phyloP scores from a whole-genome alignment of 2,329 filamentous ascomycete genomes.

The Penicillium sp. region DNA sequence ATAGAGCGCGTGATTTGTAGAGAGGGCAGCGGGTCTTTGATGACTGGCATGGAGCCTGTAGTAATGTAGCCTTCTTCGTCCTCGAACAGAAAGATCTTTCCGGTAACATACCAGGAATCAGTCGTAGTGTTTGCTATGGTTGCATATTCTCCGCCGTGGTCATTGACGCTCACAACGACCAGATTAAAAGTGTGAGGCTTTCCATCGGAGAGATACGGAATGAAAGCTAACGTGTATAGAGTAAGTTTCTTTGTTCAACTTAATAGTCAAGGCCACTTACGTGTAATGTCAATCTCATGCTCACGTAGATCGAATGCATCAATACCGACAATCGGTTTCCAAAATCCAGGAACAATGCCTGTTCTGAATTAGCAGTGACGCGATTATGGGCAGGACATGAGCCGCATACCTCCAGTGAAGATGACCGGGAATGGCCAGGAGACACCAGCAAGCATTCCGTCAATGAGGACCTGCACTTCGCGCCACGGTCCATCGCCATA shows the following conservation, averaged over 20 bases:
- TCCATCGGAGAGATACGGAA: not conserved
- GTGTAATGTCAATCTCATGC: not conserved
- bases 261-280: not conserved
- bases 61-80: not conserved
- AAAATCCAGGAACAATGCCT: not conserved
- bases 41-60: not conserved
- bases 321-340: not conserved
- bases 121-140: not conserved
- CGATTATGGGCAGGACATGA: not conserved
- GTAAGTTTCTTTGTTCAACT: not conserved
- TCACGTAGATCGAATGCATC: not conserved
- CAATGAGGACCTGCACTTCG: not conserved
- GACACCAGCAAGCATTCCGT: not conserved
- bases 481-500: not conserved
- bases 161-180: not conserved
- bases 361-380: not conserved
- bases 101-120: not conserved
- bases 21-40: not conserved
- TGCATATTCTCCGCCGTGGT: not conserved
- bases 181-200: not conserved
- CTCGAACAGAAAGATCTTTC: not conserved
- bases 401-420: not conserved
- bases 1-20: not conserved
- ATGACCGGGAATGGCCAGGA: not conserved
- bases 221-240: not conserved